These are phyloP conservation scores for Russula lepida DNA, from an alignment of 768 basidiomycete genomes.

Conservation along the genomic window DNA sequence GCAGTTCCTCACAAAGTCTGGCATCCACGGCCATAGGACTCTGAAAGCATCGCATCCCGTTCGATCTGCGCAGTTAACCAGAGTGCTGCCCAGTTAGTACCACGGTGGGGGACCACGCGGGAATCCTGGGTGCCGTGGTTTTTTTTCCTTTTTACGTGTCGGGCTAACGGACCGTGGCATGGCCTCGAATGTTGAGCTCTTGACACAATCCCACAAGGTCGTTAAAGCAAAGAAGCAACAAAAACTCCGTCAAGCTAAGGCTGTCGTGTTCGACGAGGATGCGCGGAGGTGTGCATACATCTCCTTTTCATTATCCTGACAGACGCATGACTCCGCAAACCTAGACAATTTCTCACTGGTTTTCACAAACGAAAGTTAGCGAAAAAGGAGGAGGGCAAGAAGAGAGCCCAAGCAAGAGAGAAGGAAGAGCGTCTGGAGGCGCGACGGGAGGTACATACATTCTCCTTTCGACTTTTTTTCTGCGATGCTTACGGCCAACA, in stretches of 20 bases:
- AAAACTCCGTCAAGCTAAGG: constrained; percentile 60
- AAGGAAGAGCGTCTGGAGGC: constrained; percentile 66
- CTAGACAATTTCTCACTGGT: constrained; percentile 84
- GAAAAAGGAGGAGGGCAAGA: constrained; percentile 66
- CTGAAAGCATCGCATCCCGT: too few species aligned
- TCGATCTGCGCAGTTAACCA: too few species aligned
- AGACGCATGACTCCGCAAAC: background rate
- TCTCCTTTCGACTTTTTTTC: too few species aligned
- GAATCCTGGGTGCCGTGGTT: too few species aligned
- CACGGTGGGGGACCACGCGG: too few species aligned
- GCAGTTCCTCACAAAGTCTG: too few species aligned
- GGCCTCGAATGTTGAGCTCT: constrained; percentile 40
- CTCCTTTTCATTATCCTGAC: background rate
- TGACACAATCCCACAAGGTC: constrained; percentile 56
- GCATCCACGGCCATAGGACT: too few species aligned
- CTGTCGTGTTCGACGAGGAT: constrained; percentile 80
- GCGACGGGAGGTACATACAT: constrained; percentile 61
- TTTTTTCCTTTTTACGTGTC: too few species aligned
- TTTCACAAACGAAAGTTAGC: constrained; percentile 89
- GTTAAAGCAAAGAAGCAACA: constrained; percentile 61
- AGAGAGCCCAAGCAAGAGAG: constrained; percentile 67
- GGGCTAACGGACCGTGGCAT: constrained; percentile 11
- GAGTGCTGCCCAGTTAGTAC: too few species aligned
- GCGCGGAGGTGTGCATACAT: constrained; percentile 42
- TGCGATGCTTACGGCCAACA: background rate